phyloP scores from a whole-genome alignment of 495 filamentous ascomycete genomes.

The Patellaria atrata region DNA sequence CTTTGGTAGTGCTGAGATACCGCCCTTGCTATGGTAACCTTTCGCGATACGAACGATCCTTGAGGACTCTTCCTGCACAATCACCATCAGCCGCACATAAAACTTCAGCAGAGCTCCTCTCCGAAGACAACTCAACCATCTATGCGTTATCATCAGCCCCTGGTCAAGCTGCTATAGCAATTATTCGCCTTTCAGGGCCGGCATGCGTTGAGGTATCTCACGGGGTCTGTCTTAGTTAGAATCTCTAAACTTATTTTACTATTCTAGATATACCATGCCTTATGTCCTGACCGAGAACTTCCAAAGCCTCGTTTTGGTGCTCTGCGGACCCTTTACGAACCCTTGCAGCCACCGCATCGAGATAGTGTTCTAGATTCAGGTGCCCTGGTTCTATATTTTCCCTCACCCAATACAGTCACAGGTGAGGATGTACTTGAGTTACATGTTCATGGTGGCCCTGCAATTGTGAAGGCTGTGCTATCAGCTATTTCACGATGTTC shows the following conservation, averaged over 20 bases:
- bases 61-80: not conserved
- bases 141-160: constrained; percentile 83
- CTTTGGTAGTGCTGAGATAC: too few species aligned
- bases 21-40: too few species aligned
- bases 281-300: constrained; percentile 51
- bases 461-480: constrained; percentile 74
- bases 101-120: not conserved
- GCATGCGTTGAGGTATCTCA: constrained; percentile 28
- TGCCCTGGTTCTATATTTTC: constrained; percentile 80
- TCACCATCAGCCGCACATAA: not conserved
- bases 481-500: constrained; percentile 45
- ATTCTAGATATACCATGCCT: constrained; percentile 52
- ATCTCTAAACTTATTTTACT: not conserved
- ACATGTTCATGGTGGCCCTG: constrained; percentile 85
- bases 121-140: constrained; percentile 44
- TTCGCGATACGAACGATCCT: too few species aligned
- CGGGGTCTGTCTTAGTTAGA: constrained; percentile 9
- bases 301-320: constrained; percentile 65
- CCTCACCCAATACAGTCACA: constrained; percentile 67
- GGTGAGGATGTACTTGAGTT: constrained; percentile 88
- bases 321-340: constrained; percentile 63
- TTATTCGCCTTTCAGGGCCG: constrained; percentile 76
- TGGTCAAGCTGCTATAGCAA: constrained; percentile 80
- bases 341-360: constrained; percentile 25
- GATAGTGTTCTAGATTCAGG: constrained; percentile 57